Evolutionary conservation across 2,329 filamentous ascomycete genomes (phyloP), one percentile per base, ranked within the genome.

Genomic region (Claviceps humidiphila): DNA sequence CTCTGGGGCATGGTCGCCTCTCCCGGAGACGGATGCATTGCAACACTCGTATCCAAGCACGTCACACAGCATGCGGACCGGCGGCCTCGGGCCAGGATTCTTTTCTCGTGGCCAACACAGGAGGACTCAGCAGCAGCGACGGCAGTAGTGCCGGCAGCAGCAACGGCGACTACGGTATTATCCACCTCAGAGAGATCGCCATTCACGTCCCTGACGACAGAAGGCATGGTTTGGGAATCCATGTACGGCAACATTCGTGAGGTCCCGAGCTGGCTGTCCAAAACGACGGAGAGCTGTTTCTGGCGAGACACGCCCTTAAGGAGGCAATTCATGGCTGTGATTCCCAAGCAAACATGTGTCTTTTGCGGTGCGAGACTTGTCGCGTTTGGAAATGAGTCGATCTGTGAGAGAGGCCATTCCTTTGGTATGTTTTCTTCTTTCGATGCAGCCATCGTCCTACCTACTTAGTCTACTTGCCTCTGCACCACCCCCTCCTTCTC

Each of bases 211-310:
- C 62, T 76, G 20, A 75, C 74, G n/a, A 78, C 77, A 2, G 78
- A 82, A 60, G 78, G 71, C 0, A 65, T 66, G 40, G 67, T 76
- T 45, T 81, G 77, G 72, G 74, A 80, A 55, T 78, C 74, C 71
- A 77, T 81, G 73, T 81, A 81, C 58, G 77, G 75, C 17, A 65
- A 66, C n/a, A 75, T 74, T 0, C 65, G 68, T 0, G 66, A 69
- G 2, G 72, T 78, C 2, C 66, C 70, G 0, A 74, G 72, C 4
- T 66, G 71, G 22, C 20, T 50, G 64, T 65, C 16, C 47, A 55
- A 17, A 49, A 58, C 6, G 53, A 59, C 24, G 58, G 61, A 43
- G 55, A 49, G 38, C 57, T 50, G 2, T 26, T 45, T 4, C 53
- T 50, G 30, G 0, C 54, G 55, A 22, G 53, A 61, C 13, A 63